Conservation (phyloP, 345 rosid genomes). For the Pistacia vera region DNA sequence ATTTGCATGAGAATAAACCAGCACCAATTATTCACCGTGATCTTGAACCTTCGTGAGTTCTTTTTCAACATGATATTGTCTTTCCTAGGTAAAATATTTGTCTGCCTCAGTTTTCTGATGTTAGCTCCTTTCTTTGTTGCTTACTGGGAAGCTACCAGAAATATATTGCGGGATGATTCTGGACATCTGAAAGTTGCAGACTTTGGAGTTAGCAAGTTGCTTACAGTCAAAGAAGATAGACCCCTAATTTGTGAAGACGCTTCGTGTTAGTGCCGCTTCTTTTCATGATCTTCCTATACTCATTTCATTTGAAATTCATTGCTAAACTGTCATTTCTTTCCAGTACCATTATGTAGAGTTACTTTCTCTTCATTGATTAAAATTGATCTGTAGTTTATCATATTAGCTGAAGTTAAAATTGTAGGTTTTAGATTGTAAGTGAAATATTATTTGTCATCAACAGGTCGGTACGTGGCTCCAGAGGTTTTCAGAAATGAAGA, state of each 20-base stretch:
- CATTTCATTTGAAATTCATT: constrained; percentile 1
- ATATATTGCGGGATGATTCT: constrained; percentile 90
- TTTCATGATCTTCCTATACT: neutral
- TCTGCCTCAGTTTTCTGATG: constrained; percentile 37
- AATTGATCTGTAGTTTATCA: neutral
- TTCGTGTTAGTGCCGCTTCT: constrained; percentile 59
- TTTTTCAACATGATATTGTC: constrained; percentile 14
- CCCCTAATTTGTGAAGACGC: constrained; percentile 65
- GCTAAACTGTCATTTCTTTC: neutral
- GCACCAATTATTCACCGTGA: constrained; percentile 91
- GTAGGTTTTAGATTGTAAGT: neutral
- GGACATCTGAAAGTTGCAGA: constrained; percentile 97
- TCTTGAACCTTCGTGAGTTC: constrained; percentile 99
- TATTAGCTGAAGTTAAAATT: neutral
- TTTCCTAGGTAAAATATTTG: constrained; percentile 9
- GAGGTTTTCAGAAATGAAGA: constrained; percentile 72
- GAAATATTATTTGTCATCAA: constrained; percentile 20
- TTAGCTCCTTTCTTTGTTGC: constrained; percentile 35
- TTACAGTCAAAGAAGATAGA: constrained; percentile 81
- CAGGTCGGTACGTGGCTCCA: constrained; percentile 89
- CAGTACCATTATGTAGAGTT: neutral
- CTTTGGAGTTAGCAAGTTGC: constrained; percentile 92
- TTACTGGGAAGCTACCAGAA: constrained; percentile 54
- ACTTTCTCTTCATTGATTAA: neutral
- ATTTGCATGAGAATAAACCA: constrained; percentile 90